Evolutionary conservation across 192 early-diverging fungal species (phyloP).

Genomic region (Podila clonocystis): DNA sequence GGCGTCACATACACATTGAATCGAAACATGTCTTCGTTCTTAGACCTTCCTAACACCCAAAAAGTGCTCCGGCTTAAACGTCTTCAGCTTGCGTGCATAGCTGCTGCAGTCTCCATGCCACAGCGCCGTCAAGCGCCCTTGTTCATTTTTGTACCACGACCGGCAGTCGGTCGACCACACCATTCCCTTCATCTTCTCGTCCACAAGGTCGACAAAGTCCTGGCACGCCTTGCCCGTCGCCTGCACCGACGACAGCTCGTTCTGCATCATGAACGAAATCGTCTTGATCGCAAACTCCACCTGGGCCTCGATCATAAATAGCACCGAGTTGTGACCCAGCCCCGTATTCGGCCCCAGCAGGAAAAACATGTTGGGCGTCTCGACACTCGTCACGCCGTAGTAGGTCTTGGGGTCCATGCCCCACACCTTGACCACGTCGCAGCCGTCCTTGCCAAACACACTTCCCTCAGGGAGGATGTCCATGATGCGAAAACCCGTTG

Average conservation of each 20-base stretch:
- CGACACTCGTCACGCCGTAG: conserved; percentile 53
- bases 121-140: conserved; percentile 46
- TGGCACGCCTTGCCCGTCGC: conserved; percentile 40
- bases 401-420: conserved; percentile 51
- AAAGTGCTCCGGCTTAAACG: no score
- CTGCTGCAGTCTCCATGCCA: conserved; percentile 18
- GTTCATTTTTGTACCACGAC: conserved; percentile 63
- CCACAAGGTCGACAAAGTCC: conserved; percentile 31
- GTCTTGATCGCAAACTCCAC: conserved; percentile 55
- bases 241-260: conserved; percentile 52
- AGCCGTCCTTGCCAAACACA: conserved; percentile 45
- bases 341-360: conserved; percentile 64
- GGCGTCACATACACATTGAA: no score
- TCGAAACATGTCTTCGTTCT: no score
- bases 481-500: conserved; percentile 61
- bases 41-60: no score
- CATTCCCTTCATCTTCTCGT: conserved; percentile 48
- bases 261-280: conserved; percentile 53
- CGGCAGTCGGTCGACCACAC: conserved; percentile 62
- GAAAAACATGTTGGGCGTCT: conserved; percentile 65
- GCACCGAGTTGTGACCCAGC: conserved; percentile 58
- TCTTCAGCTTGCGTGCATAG: no score
- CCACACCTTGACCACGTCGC: conserved; percentile 43
- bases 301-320: conserved; percentile 63
- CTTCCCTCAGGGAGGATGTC: conserved; percentile 30